Base-by-base conservation (phyloP, 257 asterid genomes). In the Penstemon eatonii region DNA sequence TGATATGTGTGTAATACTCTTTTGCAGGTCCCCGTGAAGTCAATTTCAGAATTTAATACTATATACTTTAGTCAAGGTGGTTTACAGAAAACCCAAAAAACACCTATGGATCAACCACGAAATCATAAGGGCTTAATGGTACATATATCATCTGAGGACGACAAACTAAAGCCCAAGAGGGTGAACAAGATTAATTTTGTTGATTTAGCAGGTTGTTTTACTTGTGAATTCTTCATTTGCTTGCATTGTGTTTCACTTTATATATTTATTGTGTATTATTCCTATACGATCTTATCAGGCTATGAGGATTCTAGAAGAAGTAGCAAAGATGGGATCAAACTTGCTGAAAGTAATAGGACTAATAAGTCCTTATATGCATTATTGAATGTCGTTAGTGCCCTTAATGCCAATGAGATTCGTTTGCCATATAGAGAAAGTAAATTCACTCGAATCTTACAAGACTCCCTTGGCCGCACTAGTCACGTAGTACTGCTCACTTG, bases 341-440 rank as follows among this genome's bases (percentile, higher is more conserved):
- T 79, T 54, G 70, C 70, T 65, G 89, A 92, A 78, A 82, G 75
- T 70, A 72, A 75, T 62, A 80, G 82, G 81, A 86, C 75, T 33
- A 89, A 86, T 19, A 92, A 79, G 76, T 78, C 92, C 11, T 72
- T 92, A 3, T 79, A 82, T 77, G 85, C 84, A 0, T 60, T 93
- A 55, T 42, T 90, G 70, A 93, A 86, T 49, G 96, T 93, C 72
- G 77, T 90, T 41, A 78, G 76, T 70, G 89, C 97, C 46, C 83
- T 90, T 46, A 82, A 79, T 74, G 67, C 85, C 61, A 80, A 78
- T 63, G 96, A 90, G 61, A 77, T 3, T 11, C 81, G 81, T 49
- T 92, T 93, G 73, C 96, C 98, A 45, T 90, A 83, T 73, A 80
- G 98, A 43, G 97, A 83, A 73, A 89, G 90, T 69, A 88, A 86